Evolutionary conservation across 345 rosid genomes (phyloP), one percentile per base, ranked within the genome.

Genomic region (Leavenworthia alabamica): DNA sequence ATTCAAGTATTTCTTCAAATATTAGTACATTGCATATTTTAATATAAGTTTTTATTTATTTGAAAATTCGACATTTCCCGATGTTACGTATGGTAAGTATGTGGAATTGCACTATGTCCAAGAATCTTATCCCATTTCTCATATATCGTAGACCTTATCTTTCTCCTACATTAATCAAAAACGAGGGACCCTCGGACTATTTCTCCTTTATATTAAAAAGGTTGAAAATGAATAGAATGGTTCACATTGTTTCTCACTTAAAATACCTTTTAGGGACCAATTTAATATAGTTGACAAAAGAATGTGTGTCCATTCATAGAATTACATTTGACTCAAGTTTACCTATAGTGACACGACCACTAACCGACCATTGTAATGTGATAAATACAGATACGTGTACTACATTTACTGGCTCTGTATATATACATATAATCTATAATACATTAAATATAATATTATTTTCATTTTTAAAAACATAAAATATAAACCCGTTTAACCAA

Each of bases 51-150:
- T 11, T 11, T 1, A 33, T 33, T 33, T 33, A n/a, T 33, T 10
- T 10, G 10, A 11, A 11, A 10, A 31, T 9, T 31, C 12, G 10
- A 31, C 11, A 31, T 31, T 31, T 31, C 11, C 33, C 11, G 11
- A 20, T 20, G 33, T 31, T 31, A 31, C 36, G 26, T 32, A 41
- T 43, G 43, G 55, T 24, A 55, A n/a, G 17, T 44, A 65, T 55
- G 55, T 55, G 62, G 63, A 35, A 56, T 37, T 47, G 73, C 73
- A 69, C 62, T 69, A 8, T 26, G 56, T 69, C 49, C 67, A 69
- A 69, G 73, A 68, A 69, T 53, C 62, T 69, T 69, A 69, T 69
- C 73, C 17, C 48, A 27, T 60, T 35, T 51, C 5, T 40, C 39
- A 15, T 26, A 13, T 43, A 27, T 57, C 52, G 51, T 19, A 60